Evolutionary conservation across 139 green algal genomes (phyloP).

Genomic region (Chlamydomonas sphaeroides): DNA sequence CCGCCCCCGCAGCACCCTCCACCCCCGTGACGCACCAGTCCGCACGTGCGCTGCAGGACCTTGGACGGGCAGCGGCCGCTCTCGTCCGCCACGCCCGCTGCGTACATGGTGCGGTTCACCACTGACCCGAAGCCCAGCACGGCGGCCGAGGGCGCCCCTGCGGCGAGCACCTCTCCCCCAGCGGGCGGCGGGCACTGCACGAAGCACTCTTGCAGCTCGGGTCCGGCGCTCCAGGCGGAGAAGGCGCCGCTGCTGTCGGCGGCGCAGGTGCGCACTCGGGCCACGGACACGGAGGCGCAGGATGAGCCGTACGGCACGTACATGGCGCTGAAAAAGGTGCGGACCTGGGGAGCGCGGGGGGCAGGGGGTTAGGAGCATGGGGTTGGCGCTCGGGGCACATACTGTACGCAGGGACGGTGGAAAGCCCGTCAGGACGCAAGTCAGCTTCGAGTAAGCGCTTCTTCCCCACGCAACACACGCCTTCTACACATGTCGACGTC

Average conservation of each 20-base stretch:
- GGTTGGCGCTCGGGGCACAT: too few relatives aligned
- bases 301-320: conserved; percentile 5
- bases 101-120: conserved; percentile 21
- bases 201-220: not conserved
- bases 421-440: too few relatives aligned
- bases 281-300: conserved; percentile 6
- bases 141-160: not conserved
- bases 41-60: conserved; percentile 16
- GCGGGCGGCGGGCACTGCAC: conserved; percentile 20
- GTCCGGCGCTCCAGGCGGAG: not conserved
- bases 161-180: not conserved
- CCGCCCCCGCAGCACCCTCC: too few relatives aligned
- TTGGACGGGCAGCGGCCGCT: not conserved
- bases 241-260: not conserved
- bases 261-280: not conserved
- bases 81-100: not conserved
- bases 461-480: too few relatives aligned
- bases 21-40: not conserved
- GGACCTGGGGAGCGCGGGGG: conserved; percentile 17
- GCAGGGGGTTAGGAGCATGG: too few relatives aligned
- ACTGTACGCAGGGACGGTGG: too few relatives aligned
- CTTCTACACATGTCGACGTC: too few relatives aligned
- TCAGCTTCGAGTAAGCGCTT: too few relatives aligned
- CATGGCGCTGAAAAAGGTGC: not conserved
- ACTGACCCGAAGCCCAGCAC: not conserved